phyloP scores from a whole-genome alignment of 306 rosid species.

The Astragalus glycyphyllos region DNA sequence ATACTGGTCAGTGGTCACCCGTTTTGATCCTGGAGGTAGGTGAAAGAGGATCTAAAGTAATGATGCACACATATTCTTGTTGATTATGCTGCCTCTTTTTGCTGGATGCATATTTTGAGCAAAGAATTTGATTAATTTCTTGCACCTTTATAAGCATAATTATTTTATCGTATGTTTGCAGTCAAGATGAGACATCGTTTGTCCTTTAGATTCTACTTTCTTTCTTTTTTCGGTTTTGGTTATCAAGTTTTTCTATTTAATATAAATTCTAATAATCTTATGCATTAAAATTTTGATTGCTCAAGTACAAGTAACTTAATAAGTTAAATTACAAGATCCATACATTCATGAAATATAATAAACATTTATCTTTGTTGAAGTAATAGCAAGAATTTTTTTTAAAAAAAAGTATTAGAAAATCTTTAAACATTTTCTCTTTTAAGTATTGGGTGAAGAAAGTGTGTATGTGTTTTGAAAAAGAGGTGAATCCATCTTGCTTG shows the following conservation, averaged over 20 bases:
- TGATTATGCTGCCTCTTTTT: slow-evolving; percentile 10
- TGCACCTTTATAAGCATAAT: too few species aligned
- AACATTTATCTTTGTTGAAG: too few species aligned
- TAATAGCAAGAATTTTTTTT: too few species aligned
- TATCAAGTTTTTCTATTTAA: background rate
- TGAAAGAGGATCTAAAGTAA: slow-evolving; percentile 19
- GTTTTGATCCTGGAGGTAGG: background rate
- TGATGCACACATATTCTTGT: slow-evolving; percentile 10
- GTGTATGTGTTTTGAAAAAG: too few species aligned
- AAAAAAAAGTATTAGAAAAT: too few species aligned
- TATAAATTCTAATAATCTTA: background rate
- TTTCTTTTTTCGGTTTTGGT: too few species aligned
- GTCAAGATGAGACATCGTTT: background rate
- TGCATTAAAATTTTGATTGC: background rate
- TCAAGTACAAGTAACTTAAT: background rate
- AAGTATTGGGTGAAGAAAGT: too few species aligned
- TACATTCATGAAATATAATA: background rate
- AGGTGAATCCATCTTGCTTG: background rate
- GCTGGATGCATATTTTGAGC: slow-evolving; percentile 20
- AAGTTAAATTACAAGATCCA: background rate
- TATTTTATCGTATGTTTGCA: background rate
- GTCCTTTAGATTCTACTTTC: background rate
- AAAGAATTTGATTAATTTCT: background rate
- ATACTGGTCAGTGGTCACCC: background rate
- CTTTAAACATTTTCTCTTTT: background rate